Base-by-base conservation (phyloP, 257 asterid species). In the Forsythia viridissima region DNA sequence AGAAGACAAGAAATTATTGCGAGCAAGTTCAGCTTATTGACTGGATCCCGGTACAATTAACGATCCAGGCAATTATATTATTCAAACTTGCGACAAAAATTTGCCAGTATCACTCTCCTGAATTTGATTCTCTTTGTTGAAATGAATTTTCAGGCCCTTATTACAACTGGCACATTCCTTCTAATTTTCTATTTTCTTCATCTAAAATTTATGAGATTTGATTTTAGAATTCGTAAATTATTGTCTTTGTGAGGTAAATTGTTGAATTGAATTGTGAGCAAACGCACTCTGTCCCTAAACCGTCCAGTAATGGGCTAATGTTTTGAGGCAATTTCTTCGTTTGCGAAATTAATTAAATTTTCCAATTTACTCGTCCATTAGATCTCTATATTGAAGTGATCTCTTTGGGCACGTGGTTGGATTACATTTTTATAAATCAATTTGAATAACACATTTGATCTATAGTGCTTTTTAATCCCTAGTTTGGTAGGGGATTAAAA, bases 1-100 rank as follows among this genome's bases (percentile, higher is more conserved):
- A 16, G 48, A 1, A 72, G 30, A 4, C 18, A 11, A 34, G 44
- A 34, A 79, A 67, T 78, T 37, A 5, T 18, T 10, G 5, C 15
- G 2, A 81, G 91, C 90, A 86, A 87, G 91, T 84, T 79, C 93
- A 88, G 94, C 89, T 89, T 90, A 86, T 91, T 92, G 92, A 73
- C 73, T 85, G 92, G 92, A 88, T 89, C 79, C 39, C 66, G 77
- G 8, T 11, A 18, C 8, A 16, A 36, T 40, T 2, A 73, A 6
- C 73, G 88, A 71, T 85, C 86, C 90, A 84, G 90, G 12, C 96
- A 89, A 81, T 80, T 72, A 8, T 70, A 34, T 41, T 38, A 7
- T 42, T 30, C 73, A 30, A 77, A 61, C 96, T 92, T 91, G 96
- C 96, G 57, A 90, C 41, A 92, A 13, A 7, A 61, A 83, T 7